These are phyloP conservation scores for Aspergillus asperescens DNA, from an alignment of 495 filamentous ascomycete species.

Conservation along the genomic window DNA sequence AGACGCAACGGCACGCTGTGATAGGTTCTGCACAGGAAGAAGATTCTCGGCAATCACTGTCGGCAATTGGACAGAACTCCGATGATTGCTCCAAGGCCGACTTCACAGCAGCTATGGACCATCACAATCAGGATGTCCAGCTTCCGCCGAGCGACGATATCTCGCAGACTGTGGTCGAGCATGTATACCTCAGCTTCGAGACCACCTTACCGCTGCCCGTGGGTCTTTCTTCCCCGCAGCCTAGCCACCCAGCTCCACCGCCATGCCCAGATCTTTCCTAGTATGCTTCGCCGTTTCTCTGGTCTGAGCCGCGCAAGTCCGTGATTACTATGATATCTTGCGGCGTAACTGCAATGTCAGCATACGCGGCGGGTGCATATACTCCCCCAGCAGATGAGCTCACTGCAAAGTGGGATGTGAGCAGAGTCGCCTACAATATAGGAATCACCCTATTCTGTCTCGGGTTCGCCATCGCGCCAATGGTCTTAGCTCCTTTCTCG, in stretches of 20 bases:
- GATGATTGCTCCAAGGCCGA: not conserved
- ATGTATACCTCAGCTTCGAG: slow-evolving; percentile 68
- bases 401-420: slow-evolving; percentile 55
- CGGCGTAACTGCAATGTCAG: slow-evolving; percentile 67
- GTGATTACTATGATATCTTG: slow-evolving; percentile 70
- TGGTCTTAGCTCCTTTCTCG: slow-evolving; percentile 85
- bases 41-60: not conserved
- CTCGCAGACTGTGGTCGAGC: slow-evolving; percentile 41
- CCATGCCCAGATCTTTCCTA: slow-evolving; percentile 57
- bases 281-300: slow-evolving; percentile 68
- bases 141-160: not conserved
- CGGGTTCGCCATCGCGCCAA: slow-evolving; percentile 81
- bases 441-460: slow-evolving; percentile 78
- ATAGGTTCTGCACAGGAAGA: slow-evolving; percentile 2
- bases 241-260: slow-evolving; percentile 40
- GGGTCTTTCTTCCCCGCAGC: slow-evolving; percentile 29
- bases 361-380: slow-evolving; percentile 82
- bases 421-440: slow-evolving; percentile 59
- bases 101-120: not conserved
- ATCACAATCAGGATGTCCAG: not conserved
- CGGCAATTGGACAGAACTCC: slow-evolving; percentile 8
- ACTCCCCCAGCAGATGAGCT: slow-evolving; percentile 62
- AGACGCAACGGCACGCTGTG: not conserved
- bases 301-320: slow-evolving; percentile 63
- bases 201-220: slow-evolving; percentile 59